A percentile compares a stretch with the other conserved stretches of the same genome.
Evolutionary conservation across 352 stramenopile species (phyloP).

Genomic region (Pythium sp.): DNA sequence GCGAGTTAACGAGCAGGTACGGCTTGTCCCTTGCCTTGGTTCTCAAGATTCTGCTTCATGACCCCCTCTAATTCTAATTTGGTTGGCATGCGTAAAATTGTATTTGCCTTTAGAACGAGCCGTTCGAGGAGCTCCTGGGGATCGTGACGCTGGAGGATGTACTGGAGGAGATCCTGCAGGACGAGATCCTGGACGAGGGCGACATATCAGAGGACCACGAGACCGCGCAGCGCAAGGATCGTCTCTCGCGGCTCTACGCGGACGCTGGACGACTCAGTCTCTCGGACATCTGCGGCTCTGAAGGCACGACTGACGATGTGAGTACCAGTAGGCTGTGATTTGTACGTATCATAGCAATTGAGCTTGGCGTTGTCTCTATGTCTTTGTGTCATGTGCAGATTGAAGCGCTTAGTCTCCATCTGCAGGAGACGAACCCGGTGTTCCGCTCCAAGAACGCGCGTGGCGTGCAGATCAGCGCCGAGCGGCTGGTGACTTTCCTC

Average conservation of each 20-base stretch:
- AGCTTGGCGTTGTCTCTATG: background rate
- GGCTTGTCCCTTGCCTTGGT: background rate
- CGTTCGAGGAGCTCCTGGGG: slow-evolving; percentile 92
- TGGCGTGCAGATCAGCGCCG: slow-evolving; percentile 24
- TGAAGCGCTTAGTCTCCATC: slow-evolving; percentile 26
- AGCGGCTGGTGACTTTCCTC: slow-evolving; percentile 28
- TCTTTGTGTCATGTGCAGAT: slow-evolving; percentile 22
- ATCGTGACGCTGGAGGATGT: slow-evolving; percentile 99
- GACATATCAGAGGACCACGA: slow-evolving; percentile 61
- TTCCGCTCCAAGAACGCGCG: slow-evolving; percentile 31
- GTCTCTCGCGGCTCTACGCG: slow-evolving; percentile 45
- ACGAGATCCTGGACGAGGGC: slow-evolving; percentile 96
- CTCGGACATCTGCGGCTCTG: slow-evolving; percentile 36
- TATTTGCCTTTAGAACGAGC: slow-evolving; percentile 51
- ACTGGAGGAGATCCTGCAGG: slow-evolving; percentile 96
- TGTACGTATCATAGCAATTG: background rate
- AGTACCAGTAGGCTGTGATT: background rate
- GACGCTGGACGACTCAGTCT: slow-evolving; percentile 43
- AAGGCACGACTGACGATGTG: slow-evolving; percentile 35
- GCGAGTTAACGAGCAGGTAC: slow-evolving; percentile 53
- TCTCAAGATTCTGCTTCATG: background rate
- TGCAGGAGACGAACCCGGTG: slow-evolving; percentile 32
- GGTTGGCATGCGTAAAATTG: background rate
- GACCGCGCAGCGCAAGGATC: slow-evolving; percentile 44
- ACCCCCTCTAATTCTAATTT: background rate